Conservation (phyloP, 2,329 filamentous ascomycete species). For the Aspergillus hortae region DNA sequence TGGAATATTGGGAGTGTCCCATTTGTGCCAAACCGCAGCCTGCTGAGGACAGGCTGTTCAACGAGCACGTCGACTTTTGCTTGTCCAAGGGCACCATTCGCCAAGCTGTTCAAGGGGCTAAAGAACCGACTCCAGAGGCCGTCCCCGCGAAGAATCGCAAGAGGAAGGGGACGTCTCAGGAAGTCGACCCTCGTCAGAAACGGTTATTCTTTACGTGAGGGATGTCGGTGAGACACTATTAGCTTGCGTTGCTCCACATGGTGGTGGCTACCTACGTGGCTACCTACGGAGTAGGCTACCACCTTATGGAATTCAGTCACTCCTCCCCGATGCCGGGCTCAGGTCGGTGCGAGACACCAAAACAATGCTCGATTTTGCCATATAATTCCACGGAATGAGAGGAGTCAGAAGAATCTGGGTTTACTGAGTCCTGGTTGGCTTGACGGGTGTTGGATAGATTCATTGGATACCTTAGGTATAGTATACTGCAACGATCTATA, state of each 20-base stretch:
- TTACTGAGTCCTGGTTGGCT: too few species aligned
- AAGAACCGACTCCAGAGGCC: constrained; percentile 2
- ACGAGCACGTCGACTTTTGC: constrained; percentile 89
- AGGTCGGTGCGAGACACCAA: too few species aligned
- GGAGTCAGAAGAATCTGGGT: too few species aligned
- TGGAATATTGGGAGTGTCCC: constrained; percentile 76
- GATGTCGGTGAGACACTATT: background rate
- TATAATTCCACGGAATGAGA: too few species aligned
- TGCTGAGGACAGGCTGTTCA: constrained; percentile 74
- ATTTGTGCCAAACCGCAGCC: constrained; percentile 76
- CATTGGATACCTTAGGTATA: too few species aligned
- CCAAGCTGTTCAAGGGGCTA: constrained; percentile 65
- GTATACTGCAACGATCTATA: too few species aligned
- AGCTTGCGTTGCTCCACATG: background rate
- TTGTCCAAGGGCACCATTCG: constrained; percentile 82
- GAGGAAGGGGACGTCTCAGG: constrained; percentile 32
- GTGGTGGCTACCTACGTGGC: too few species aligned
- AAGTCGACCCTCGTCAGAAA: constrained; percentile 30
- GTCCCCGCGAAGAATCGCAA: constrained; percentile 19
- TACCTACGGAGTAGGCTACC: too few species aligned
- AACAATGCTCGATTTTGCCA: too few species aligned
- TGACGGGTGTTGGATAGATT: too few species aligned
- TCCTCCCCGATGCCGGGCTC: too few species aligned
- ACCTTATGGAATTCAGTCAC: too few species aligned
- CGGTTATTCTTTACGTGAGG: constrained; percentile 33